Conservation (phyloP, 257 asterid genomes). For the Fraxinus excelsior region DNA sequence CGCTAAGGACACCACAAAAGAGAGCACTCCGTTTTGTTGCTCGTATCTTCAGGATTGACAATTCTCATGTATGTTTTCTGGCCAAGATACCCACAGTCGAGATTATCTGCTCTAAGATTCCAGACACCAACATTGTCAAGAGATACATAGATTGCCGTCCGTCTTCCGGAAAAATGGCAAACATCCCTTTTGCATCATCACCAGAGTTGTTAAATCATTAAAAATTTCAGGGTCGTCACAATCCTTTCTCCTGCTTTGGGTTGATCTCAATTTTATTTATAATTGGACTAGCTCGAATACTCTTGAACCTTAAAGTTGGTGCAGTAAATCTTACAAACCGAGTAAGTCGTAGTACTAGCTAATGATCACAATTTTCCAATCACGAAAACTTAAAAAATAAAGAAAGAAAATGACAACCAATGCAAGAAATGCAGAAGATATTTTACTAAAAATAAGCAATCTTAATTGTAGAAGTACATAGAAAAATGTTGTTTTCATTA, state of each 20-base stretch:
- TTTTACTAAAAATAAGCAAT: too few species aligned
- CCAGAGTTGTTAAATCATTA: too few species aligned
- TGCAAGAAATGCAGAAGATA: too few species aligned
- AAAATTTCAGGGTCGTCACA: too few species aligned
- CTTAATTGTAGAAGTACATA: conserved; percentile 10
- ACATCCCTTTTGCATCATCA: too few species aligned
- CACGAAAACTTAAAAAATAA: not conserved
- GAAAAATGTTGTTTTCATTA: conserved; percentile 11
- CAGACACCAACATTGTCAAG: conserved; percentile 91
- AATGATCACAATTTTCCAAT: not conserved
- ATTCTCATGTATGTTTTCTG: conserved; percentile 93
- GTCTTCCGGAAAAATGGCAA: conserved; percentile 50
- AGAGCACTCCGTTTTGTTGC: conserved; percentile 81
- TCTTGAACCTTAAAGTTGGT: not conserved
- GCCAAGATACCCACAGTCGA: conserved; percentile 95
- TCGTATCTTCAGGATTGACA: conserved; percentile 66
- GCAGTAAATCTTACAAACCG: not conserved
- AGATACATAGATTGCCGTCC: conserved; percentile 80
- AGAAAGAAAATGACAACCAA: too few species aligned
- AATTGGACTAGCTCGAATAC: not conserved
- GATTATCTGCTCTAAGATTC: conserved; percentile 89
- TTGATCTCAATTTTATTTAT: too few species aligned
- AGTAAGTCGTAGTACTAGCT: not conserved
- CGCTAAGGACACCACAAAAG: conserved; percentile 78
- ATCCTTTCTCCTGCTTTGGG: too few species aligned